Base-by-base conservation (phyloP, 331 rosid genomes). In the Prunus yedoensis region DNA sequence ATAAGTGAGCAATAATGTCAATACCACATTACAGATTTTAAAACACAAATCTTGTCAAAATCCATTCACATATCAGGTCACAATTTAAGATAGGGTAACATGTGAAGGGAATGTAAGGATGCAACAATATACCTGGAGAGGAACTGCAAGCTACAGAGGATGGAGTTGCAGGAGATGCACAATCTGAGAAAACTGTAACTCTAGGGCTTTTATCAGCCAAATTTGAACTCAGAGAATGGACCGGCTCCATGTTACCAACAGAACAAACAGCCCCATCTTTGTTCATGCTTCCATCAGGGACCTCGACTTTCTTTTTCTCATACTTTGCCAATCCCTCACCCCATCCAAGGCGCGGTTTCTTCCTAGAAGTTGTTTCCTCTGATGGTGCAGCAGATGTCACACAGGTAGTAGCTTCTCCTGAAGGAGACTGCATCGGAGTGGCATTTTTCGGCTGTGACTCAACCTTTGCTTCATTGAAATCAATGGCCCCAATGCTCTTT, bases 281-380 rank as follows among this genome's bases (percentile, higher is more conserved):
- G 73, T 74, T 79, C 61, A 81, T 71, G 45, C 70, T 68, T 14
- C 71, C 77, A 73, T 91, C 99, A 73, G 97, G 96, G 23, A 70
- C 94, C 43, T 91, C 98, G 20, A 92, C 89, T 81, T 86, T 93
- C 82, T 92, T 88, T 80, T 91, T 96, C 91, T 96, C 99, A 51
- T 89, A 96, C 91, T 92, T 96, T 15, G 99, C 98, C 67, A 96
- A 87, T 23, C 99, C 99, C 78, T 96, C 99, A 1, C 99, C 99
- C 99, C 99, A 96, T 54, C 88, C 88, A 71, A 96, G 87, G 77
- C 99, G 86, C 5, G 96, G 91, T 82, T 96, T 96, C 89, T 96
- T 96, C 81, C 92, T 84, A 18, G 98, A 96, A 68, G 77, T 58
- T 1, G 87, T 73, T 45, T 96, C 99, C 66, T 89, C 98, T 43